Evolutionary conservation across 2,329 filamentous ascomycete species (phyloP).

Genomic region (Aspergillus puulaauensis): DNA sequence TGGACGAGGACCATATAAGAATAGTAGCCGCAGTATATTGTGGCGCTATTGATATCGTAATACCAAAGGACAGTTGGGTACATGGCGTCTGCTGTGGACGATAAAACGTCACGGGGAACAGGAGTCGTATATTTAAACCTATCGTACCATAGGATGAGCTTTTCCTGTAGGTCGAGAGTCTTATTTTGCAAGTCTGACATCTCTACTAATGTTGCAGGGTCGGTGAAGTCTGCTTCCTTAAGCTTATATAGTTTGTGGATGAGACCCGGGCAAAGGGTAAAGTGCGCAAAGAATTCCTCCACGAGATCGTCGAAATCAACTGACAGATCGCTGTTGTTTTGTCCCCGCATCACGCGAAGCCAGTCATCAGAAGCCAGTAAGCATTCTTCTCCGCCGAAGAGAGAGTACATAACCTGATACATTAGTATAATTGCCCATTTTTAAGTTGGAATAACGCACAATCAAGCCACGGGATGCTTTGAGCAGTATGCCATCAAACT

Average conservation of each 20-base stretch:
- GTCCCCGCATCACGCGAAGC: constrained; percentile 27
- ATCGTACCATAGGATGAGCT: constrained; percentile 23
- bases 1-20: constrained; percentile 30
- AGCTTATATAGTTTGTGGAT: constrained; percentile 26
- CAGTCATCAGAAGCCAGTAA: constrained; percentile 25
- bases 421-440: constrained; percentile 1
- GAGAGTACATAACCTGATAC: constrained; percentile 30
- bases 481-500: constrained; percentile 24
- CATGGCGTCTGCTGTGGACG: constrained; percentile 19
- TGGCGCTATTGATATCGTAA: constrained; percentile 20
- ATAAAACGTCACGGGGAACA: constrained; percentile 19
- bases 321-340: constrained; percentile 15
- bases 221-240: constrained; percentile 16
- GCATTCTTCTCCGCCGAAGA: constrained; percentile 29
- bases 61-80: constrained; percentile 24
- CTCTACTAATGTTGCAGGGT: constrained; percentile 9
- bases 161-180: constrained; percentile 22
- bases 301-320: constrained; percentile 18
- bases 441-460: constrained; percentile 14
- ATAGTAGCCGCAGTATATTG: constrained; percentile 27
- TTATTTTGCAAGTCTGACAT: constrained; percentile 17
- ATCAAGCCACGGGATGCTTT: constrained; percentile 28
- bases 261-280: constrained; percentile 26
- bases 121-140: constrained; percentile 17
- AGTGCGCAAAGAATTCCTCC: constrained; percentile 28